Evolutionary conservation across 2,329 filamentous ascomycete genomes (phyloP).

Genomic region (Tolypocladium guangdongense): DNA sequence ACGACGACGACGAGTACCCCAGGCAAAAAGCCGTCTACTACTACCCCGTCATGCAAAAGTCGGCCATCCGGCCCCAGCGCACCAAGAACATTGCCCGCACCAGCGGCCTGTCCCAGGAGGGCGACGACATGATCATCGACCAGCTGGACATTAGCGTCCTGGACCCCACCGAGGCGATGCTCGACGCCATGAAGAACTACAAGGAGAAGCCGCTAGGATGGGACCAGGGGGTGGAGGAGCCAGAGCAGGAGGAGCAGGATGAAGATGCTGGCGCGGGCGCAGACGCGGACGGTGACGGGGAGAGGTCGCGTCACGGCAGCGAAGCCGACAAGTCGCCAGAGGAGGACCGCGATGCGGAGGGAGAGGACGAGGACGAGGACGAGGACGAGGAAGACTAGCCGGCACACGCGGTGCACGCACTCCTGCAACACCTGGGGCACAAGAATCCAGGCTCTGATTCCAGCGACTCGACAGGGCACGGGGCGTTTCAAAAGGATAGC

Average conservation of each 20-base stretch:
- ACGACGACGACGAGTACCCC: conserved; percentile 39
- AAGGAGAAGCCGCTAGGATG: conserved; percentile 40
- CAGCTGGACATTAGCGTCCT: conserved; percentile 44
- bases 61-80: conserved; percentile 50
- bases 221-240: conserved; percentile 27
- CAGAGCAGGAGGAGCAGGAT: conserved; percentile 14
- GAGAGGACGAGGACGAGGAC: conserved; percentile 32
- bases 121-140: conserved; percentile 42
- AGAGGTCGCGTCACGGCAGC: conserved; percentile 8
- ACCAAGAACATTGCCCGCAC: conserved; percentile 51
- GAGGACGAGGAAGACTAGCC: conserved; percentile 12
- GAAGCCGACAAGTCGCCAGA: conserved; percentile 16
- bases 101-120: conserved; percentile 31
- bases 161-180: conserved; percentile 44
- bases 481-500: background rate
- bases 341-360: conserved; percentile 31
- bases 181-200: conserved; percentile 39
- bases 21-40: conserved; percentile 52
- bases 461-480: background rate
- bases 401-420: background rate
- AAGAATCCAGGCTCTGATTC: background rate
- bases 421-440: background rate
- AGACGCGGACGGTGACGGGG: conserved; percentile 13
- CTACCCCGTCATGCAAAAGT: conserved; percentile 57
- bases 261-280: conserved; percentile 19